Base-by-base conservation (phyloP, 495 filamentous ascomycete genomes). In the Parmelia sp. region DNA sequence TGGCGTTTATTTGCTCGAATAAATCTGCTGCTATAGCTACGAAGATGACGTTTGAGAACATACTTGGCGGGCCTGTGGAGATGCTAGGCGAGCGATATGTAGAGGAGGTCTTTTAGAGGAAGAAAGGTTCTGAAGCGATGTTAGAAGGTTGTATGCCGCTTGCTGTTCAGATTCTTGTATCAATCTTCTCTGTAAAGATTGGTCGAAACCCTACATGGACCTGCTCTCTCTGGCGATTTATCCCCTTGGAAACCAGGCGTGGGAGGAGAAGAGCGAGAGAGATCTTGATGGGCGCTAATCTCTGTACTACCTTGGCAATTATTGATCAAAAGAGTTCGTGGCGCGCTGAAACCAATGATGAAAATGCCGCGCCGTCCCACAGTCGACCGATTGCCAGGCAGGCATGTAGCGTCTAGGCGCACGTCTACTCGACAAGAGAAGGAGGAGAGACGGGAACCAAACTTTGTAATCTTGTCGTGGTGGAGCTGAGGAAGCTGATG, bases 71-170 rank as follows among this genome's bases (percentile, higher is more conserved):
- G 10, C 57, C 64, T 49, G 69, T 64, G 0, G 21, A 36, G 36
- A 33, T 65, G 12, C 15, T 71, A 61, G 69, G 64, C n/a, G 62
- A 64, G 44, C 45, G 64, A 29, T 71, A 71, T 44, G 47, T 71
- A 29, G 58, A 71, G 64, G 70, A 71, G n/a, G 58, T 65, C 19
- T 70, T 65, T 45, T 63, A 61, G 40, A 35, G 5, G 21, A 5
- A 7, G 23, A 27, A 36, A 23, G 12, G 39, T 4, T 3, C 2
- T 8, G 21, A 17, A 17, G 56, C 39, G 35, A 23, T 35, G 27
- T 49, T 27, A 9, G 45, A 12, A 49, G 42, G 10, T 49, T 27
- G 45, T 23, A 27, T 49, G 36, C 57, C 15, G 11, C 15, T 7
- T 15, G 23, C 25, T 49, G 0, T 25, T 14, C 11, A 25, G 8